Conservation (phyloP, 2,329 filamentous ascomycete genomes). For the Aureobasidium melanogenum region DNA sequence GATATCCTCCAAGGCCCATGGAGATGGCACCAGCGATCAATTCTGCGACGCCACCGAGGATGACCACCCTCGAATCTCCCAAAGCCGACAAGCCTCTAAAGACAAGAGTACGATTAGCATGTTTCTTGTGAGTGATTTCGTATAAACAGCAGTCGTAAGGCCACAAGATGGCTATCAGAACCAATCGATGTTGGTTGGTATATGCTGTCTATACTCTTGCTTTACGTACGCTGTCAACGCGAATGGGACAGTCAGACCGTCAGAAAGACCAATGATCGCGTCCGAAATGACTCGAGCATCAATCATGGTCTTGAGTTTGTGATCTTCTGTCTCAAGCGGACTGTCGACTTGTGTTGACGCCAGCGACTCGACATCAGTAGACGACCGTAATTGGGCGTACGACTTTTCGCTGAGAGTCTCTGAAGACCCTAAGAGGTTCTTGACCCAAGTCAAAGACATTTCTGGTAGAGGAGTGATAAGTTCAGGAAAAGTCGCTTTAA, state of each 20-base stretch:
- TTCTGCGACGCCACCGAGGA: slow-evolving; percentile 33
- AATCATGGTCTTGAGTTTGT: not conserved
- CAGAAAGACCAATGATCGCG: slow-evolving; percentile 35
- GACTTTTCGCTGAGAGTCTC: not conserved
- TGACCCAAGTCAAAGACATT: not conserved
- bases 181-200: too few relatives aligned
- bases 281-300: slow-evolving; percentile 31
- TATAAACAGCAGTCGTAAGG: too few relatives aligned
- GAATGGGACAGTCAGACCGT: slow-evolving; percentile 36
- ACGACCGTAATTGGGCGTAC: not conserved
- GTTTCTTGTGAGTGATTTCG: too few relatives aligned
- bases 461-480: not conserved
- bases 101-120: too few relatives aligned
- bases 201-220: too few relatives aligned
- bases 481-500: not conserved
- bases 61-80: slow-evolving; percentile 30
- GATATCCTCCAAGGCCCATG: slow-evolving; percentile 34
- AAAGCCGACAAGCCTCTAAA: slow-evolving; percentile 28
- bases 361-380: slow-evolving; percentile 10
- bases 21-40: slow-evolving; percentile 32
- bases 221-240: slow-evolving; percentile 30
- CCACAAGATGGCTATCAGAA: too few relatives aligned
- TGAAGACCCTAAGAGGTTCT: not conserved
- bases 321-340: not conserved
- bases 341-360: slow-evolving; percentile 2